Conservation (phyloP, 192 early-diverging fungal species). For the Coemansia sp. region DNA sequence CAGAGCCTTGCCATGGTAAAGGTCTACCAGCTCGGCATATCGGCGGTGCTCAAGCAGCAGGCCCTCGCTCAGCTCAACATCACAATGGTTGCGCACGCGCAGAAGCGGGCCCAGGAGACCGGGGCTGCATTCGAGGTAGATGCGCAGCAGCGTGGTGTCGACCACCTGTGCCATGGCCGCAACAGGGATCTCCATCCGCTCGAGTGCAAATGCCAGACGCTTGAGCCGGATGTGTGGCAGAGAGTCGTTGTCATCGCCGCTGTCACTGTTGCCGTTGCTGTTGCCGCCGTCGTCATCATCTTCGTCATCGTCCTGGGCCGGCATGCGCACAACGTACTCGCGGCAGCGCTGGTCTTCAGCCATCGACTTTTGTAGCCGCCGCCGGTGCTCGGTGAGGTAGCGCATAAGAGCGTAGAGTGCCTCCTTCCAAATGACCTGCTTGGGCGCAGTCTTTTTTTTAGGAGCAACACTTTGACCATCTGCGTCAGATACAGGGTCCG, state of each 20-base stretch:
- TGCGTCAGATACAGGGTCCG: too few relatives aligned
- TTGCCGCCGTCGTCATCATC: constrained; percentile 33
- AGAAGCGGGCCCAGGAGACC: constrained; percentile 87
- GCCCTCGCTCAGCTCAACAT: constrained; percentile 76
- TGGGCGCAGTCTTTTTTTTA: background rate
- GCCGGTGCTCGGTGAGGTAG: constrained; percentile 84
- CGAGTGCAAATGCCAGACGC: constrained; percentile 41
- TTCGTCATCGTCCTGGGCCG: constrained; percentile 26
- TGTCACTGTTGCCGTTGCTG: background rate
- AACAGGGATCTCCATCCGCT: constrained; percentile 39
- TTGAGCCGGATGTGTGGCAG: constrained; percentile 39
- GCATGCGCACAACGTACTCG: constrained; percentile 39
- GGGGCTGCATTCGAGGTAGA: constrained; percentile 84
- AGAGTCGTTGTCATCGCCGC: constrained; percentile 29
- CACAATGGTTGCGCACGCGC: constrained; percentile 82
- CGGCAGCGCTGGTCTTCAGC: constrained; percentile 28
- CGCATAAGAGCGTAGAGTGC: constrained; percentile 65
- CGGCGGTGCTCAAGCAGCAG: constrained; percentile 76
- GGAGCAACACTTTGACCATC: too few relatives aligned
- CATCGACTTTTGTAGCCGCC: constrained; percentile 61
- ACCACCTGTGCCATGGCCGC: constrained; percentile 63
- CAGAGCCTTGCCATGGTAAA: constrained; percentile 87
- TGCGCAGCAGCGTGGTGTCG: constrained; percentile 87
- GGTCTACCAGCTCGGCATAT: constrained; percentile 84
- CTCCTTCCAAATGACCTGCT: constrained; percentile 39